Base-by-base conservation (phyloP, 2,329 filamentous ascomycete species). In the Ophiosphaerella korrae region DNA sequence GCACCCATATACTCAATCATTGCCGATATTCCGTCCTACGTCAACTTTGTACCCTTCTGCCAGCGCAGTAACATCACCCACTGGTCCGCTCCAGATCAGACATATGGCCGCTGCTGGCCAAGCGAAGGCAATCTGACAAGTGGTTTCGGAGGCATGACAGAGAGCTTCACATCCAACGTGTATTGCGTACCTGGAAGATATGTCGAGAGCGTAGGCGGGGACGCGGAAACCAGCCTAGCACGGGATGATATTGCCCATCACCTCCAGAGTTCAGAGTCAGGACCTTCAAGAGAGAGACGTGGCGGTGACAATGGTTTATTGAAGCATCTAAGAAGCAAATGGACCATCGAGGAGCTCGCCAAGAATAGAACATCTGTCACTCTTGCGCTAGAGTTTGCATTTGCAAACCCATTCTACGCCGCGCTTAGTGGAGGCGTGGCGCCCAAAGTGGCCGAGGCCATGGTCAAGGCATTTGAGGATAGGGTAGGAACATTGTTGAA, bases 381-480 rank as follows among this genome's bases (percentile, higher is more conserved):
- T 62, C 76, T 99, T 61, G 80, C 81, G 49, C 87, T 99, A 62
- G 83, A 87, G 56, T 97, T 92, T 72, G 84, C 88, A 72, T 97
- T 99, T 71, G 82, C 85, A 62, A 97, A 92, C 74, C 90, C 92
- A n/a, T 72, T 96, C 49, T 95, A 97, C 76, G 87, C 86, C 36
- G 85, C 89, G 16, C 79, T 97, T 68, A 94, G 92, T 71, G 82
- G 86, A 33, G 88, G 89, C 31, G 87, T 94, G 21, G 90, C 91
- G 58, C 88, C 90, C 29, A 91, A 90, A 75, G 86, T 97, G 57
- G 93, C 91, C 1, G 86, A 85, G 3, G 81, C 89, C 58, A 96
- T 99, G 92, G 89, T 97, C 59, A 87, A 90, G 72, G 93, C 94
- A 1, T 99, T 99, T 78, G 92, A 97, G 77, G 84, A 84, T 74